A percentile compares a stretch with the other conserved stretches of the same genome.
Evolutionary conservation across 495 filamentous ascomycete species (phyloP).

Genomic region (Tuber microsphaerosporum): DNA sequence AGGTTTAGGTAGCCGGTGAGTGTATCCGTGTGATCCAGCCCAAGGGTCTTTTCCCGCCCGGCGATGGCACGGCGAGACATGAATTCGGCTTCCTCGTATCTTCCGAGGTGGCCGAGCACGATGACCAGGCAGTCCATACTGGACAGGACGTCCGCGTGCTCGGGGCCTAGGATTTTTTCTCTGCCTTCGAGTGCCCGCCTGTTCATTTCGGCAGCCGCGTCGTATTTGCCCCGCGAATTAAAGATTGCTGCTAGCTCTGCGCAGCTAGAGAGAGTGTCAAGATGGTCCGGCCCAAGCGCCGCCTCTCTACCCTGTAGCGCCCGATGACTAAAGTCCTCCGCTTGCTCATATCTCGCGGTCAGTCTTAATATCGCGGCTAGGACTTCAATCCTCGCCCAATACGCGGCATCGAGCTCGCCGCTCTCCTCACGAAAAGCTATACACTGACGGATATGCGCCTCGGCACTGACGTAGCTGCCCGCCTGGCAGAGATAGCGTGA

Average conservation of each 20-base stretch:
- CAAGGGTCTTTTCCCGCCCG: conserved; percentile 13
- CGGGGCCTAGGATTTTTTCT: conserved; percentile 37
- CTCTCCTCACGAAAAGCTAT: too few relatives aligned
- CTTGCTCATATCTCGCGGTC: conserved; percentile 31
- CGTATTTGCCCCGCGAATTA: conserved; percentile 8
- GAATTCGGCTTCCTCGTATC: conserved; percentile 17
- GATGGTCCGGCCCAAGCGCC: neutral
- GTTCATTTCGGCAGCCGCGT: conserved; percentile 22
- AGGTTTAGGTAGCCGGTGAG: conserved; percentile 15
- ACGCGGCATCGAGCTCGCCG: too few relatives aligned
- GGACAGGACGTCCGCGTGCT: conserved; percentile 32
- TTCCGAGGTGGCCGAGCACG: conserved; percentile 12
- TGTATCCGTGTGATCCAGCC: conserved; percentile 15
- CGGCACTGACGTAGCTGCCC: too few relatives aligned
- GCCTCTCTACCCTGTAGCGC: conserved; percentile 28
- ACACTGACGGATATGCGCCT: too few relatives aligned
- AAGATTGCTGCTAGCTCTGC: conserved; percentile 11
- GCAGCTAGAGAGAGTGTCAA: conserved; percentile 20
- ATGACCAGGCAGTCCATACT: conserved; percentile 19
- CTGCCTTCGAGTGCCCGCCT: conserved; percentile 33
- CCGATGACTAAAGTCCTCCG: conserved; percentile 27
- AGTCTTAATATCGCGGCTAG: conserved; percentile 17
- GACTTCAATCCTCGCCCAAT: too few relatives aligned
- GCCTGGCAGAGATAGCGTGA: too few relatives aligned
- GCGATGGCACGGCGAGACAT: conserved; percentile 10